A percentile compares a stretch with the other conserved stretches of the same genome.
Conservation (phyloP, 441 rosid species). For the Melianthus villosus region DNA sequence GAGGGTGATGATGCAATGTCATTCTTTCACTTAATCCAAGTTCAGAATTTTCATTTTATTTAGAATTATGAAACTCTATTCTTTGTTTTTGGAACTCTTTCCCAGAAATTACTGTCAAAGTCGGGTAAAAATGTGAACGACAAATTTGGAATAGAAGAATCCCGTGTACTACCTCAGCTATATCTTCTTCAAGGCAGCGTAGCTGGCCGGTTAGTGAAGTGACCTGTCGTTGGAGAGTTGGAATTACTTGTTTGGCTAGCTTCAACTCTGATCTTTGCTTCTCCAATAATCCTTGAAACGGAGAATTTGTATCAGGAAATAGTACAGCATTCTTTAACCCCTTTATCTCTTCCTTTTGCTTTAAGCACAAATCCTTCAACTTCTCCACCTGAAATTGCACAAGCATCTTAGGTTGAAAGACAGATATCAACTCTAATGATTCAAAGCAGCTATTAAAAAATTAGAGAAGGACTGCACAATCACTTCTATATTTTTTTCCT, state of each 20-base stretch:
- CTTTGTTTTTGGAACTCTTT: not conserved
- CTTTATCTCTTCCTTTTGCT: constrained; percentile 78
- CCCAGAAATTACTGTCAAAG: not conserved
- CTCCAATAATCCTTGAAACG: constrained; percentile 34
- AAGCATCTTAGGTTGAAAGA: too few species aligned
- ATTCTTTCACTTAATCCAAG: too few species aligned
- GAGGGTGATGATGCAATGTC: too few species aligned
- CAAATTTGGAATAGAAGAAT: not conserved
- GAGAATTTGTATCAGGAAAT: constrained; percentile 61
- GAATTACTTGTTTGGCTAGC: constrained; percentile 69
- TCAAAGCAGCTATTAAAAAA: not conserved
- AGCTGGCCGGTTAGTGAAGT: constrained; percentile 79
- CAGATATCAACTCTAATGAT: not conserved
- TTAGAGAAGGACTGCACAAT: not conserved
- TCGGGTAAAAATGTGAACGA: not conserved
- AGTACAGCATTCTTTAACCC: constrained; percentile 45
- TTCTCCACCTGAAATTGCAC: constrained; percentile 60
- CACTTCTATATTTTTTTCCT: constrained; percentile 59
- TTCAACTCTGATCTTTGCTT: constrained; percentile 57
- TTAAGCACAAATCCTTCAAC: constrained; percentile 72
- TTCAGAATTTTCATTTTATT: too few species aligned
- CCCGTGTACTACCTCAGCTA: constrained; percentile 50
- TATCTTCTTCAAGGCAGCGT: constrained; percentile 62
- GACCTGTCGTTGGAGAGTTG: constrained; percentile 71
- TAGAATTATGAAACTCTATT: too few species aligned